Evolutionary conservation across 2,329 filamentous ascomycete genomes (phyloP), one percentile per base, ranked within the genome.

Genomic region (Fusarium lyarnte): DNA sequence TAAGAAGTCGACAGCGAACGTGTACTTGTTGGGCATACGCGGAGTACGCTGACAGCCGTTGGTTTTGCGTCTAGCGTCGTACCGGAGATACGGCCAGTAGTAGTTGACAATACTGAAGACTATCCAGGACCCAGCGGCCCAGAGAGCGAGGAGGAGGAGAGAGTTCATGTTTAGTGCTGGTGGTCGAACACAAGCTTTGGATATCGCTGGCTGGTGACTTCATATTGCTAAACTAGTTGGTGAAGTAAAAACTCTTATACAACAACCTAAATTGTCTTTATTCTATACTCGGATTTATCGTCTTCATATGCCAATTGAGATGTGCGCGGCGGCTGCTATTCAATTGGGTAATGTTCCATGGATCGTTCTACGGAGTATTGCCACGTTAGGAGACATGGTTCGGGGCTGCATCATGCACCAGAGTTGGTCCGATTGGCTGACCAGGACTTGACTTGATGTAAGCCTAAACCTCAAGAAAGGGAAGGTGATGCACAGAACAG

Each of bases 1-100:
- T 10, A 38, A 5, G 13, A 53, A n/a, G 13, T 5, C 4, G 25
- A n/a, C 2, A 14, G 25, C 2, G 7, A 29, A n/a, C 19, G 10
- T 25, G 5, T 13, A n/a, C 9, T 39, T 13, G 25, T 3, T n/a
- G 13, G 14, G 19, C 2, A 8, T n/a, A 7, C 2, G 5, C 10
- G 19, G 2, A 29, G 35, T 23, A n/a, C 2, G 19, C 9, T 53
- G 35, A n/a, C 10, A 38, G 23, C 13, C 7, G 25, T 29, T 12
- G 13, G 5, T 2, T 0, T 29, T 12, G 21, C 25, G 2, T 17
- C 29, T 27, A n/a, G 19, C 19, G 49, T 53, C 35, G 49, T 29
- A n/a, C 19, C 2, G 23, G 35, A 39, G 35, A n/a, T 29, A 14
- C 4, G 33, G 3, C 49, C 35, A 53, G 35, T 6, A 53, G 25